These are phyloP conservation scores for Trypanosoma platydactyli DNA, from an alignment of 208 protist species.

Conservation along the genomic window DNA sequence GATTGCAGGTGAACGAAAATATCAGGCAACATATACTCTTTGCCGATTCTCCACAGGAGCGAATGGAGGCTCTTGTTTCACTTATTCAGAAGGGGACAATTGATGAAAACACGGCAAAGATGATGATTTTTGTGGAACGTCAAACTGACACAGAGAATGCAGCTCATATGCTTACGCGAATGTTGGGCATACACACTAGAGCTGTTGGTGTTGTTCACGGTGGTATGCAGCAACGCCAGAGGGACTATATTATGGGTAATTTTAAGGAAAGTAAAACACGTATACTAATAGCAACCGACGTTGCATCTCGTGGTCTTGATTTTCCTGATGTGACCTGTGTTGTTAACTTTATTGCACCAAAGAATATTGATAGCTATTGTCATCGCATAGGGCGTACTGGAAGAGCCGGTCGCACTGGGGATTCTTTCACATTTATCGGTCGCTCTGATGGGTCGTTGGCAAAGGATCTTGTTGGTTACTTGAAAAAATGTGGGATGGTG, in stretches of 20 bases:
- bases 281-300: slow-evolving; percentile 93
- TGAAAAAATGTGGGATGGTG: slow-evolving; percentile 62
- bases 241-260: slow-evolving; percentile 84
- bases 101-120: slow-evolving; percentile 82
- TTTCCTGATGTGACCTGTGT: slow-evolving; percentile 94
- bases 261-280: slow-evolving; percentile 90
- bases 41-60: slow-evolving; percentile 47
- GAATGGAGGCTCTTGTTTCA: slow-evolving; percentile 63
- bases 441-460: slow-evolving; percentile 51
- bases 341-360: slow-evolving; percentile 93
- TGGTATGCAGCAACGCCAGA: slow-evolving; percentile 89
- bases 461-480: slow-evolving; percentile 65
- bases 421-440: slow-evolving; percentile 86
- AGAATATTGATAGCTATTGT: slow-evolving; percentile 93
- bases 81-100: slow-evolving; percentile 82
- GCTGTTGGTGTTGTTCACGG: slow-evolving; percentile 93
- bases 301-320: slow-evolving; percentile 94
- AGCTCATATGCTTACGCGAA: slow-evolving; percentile 53
- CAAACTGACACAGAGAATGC: slow-evolving; percentile 85
- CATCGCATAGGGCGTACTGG: slow-evolving; percentile 96
- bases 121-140: slow-evolving; percentile 93
- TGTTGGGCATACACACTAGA: slow-evolving; percentile 65
- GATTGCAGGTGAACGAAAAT: slow-evolving; percentile 81
- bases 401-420: slow-evolving; percentile 82
- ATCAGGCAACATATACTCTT: slow-evolving; percentile 84